These are phyloP conservation scores for Naganishia friedmannii DNA, from an alignment of 768 basidiomycete species.

Conservation along the genomic window DNA sequence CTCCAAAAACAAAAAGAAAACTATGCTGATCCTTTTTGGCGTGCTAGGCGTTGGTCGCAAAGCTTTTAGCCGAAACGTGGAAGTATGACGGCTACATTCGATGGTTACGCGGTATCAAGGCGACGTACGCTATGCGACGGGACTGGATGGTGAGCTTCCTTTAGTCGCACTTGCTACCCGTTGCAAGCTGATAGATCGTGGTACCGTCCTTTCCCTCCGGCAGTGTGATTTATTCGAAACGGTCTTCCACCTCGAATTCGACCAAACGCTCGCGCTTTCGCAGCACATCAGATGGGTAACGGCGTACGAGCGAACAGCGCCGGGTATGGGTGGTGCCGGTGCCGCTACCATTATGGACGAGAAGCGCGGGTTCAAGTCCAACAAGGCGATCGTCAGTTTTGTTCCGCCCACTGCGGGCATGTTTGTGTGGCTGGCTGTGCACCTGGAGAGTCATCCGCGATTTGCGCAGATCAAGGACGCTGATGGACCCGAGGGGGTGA, in stretches of 20 bases:
- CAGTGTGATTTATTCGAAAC: constrained; percentile 63
- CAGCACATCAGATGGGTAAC: constrained; percentile 54
- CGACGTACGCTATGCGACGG: constrained; percentile 49
- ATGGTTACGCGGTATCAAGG: constrained; percentile 68
- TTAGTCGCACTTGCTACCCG: not conserved
- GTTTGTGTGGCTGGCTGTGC: constrained; percentile 68
- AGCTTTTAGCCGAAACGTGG: constrained; percentile 65
- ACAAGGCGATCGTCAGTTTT: constrained; percentile 61
- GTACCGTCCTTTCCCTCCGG: constrained; percentile 55
- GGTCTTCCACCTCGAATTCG: constrained; percentile 61
- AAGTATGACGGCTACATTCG: constrained; percentile 68
- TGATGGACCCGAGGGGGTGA: constrained; percentile 43
- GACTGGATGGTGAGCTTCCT: constrained; percentile 45
- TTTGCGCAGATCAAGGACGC: constrained; percentile 45
- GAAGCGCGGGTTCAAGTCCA: constrained; percentile 51
- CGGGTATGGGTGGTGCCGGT: constrained; percentile 34
- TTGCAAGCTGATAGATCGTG: not conserved
- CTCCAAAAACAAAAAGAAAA: no score
- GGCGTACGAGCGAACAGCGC: constrained; percentile 54
- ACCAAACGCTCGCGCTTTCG: constrained; percentile 38
- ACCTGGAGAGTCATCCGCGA: constrained; percentile 62
- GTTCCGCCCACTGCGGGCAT: constrained; percentile 76
- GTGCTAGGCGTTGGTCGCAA: constrained; percentile 58
- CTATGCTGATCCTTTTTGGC: not conserved
- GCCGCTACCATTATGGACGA: constrained; percentile 49